Evolutionary conservation across 2,329 filamentous ascomycete species (phyloP).

Genomic region (Neospermospora avenae): DNA sequence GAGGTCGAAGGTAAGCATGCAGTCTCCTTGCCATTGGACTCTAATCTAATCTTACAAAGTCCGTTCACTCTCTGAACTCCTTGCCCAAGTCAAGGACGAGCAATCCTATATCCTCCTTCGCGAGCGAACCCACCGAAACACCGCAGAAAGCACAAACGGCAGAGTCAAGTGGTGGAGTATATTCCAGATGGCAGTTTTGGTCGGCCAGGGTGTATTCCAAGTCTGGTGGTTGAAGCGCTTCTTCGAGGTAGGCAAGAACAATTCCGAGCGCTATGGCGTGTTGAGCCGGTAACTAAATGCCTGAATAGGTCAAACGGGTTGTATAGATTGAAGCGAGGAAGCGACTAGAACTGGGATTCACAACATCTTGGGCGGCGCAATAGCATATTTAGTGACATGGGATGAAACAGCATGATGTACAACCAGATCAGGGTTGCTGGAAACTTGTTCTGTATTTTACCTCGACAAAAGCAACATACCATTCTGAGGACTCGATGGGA

Average conservation of each 20-base stretch:
- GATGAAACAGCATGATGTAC: conserved; percentile 16
- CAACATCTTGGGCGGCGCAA: conserved; percentile 26
- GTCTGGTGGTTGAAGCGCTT: conserved; percentile 99
- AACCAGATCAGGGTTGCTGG: conserved; percentile 7
- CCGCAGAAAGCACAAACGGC: conserved; percentile 95
- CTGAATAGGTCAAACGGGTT: conserved; percentile 57
- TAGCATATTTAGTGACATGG: conserved; percentile 15
- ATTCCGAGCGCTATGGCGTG: conserved; percentile 31
- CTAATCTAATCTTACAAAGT: conserved; percentile 49
- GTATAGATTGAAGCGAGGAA: conserved; percentile 42
- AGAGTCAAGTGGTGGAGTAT: conserved; percentile 99
- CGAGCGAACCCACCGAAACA: conserved; percentile 96
- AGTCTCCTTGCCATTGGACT: not conserved
- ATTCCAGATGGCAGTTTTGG: conserved; percentile 85
- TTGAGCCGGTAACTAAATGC: conserved; percentile 33
- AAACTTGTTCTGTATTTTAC: conserved; percentile 14
- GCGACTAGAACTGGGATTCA: conserved; percentile 18
- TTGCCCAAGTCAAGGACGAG: conserved; percentile 94
- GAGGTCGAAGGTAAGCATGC: conserved; percentile 73
- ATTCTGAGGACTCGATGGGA: not conserved
- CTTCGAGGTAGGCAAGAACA: conserved; percentile 66
- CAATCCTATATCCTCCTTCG: conserved; percentile 95
- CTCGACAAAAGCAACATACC: conserved; percentile 8
- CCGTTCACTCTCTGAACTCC: conserved; percentile 75
- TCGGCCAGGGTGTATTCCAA: conserved; percentile 94